A percentile compares a stretch with the other conserved stretches of the same genome.
Conservation (phyloP, 139 green algal genomes). For the Nannochloris sp. region DNA sequence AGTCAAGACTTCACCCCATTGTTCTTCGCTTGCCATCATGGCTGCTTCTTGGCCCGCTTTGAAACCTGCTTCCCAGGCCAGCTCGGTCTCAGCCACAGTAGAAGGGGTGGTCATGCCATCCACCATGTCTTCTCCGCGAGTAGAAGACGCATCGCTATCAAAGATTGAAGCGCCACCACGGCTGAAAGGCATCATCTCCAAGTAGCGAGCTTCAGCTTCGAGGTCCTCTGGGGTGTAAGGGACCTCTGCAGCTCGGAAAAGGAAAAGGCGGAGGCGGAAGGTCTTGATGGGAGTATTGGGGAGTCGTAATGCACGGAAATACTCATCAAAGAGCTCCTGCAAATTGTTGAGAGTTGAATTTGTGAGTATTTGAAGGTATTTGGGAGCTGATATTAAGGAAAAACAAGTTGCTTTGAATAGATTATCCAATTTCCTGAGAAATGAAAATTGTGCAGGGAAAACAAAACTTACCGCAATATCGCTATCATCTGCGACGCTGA, state of each 20-base stretch:
- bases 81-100: conserved; percentile 3
- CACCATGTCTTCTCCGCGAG: not conserved
- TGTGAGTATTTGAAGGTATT: no score
- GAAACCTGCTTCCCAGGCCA: conserved; percentile 34
- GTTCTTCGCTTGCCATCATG: not conserved
- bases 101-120: not conserved
- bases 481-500: conserved; percentile 61
- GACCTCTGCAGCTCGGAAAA: conserved; percentile 48
- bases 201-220: not conserved
- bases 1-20: conserved; percentile 21
- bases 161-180: not conserved
- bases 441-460: not conserved
- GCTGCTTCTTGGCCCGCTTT: conserved; percentile 27
- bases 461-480: conserved; percentile 51
- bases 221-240: conserved; percentile 23
- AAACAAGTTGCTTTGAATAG: not conserved
- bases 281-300: conserved; percentile 50
- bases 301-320: conserved; percentile 37
- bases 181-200: not conserved
- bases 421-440: not conserved
- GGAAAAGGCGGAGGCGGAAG: conserved; percentile 57
- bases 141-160: not conserved
- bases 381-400: not conserved
- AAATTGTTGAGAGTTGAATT: not conserved
- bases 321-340: conserved; percentile 74